Evolutionary conservation across 2,329 filamentous ascomycete genomes (phyloP).

Genomic region (Fusarium sacchari): DNA sequence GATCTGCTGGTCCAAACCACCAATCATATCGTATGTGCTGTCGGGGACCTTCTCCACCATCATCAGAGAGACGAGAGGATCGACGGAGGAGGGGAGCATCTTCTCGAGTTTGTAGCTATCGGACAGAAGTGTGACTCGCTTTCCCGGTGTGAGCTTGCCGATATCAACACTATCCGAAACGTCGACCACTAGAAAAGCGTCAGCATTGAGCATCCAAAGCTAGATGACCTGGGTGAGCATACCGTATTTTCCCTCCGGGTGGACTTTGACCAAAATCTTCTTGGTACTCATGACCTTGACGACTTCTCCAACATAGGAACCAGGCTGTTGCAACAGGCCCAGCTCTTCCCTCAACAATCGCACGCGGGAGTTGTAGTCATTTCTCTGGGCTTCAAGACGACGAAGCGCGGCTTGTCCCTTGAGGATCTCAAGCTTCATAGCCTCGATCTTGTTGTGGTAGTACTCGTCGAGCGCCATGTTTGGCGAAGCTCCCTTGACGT

Average conservation of each 20-base stretch:
- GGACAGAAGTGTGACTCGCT: conserved; percentile 94
- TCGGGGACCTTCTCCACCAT: conserved; percentile 99
- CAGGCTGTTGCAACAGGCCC: conserved; percentile 93
- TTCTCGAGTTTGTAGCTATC: conserved; percentile 99
- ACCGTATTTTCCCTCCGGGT: conserved; percentile 99
- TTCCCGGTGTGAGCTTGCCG: conserved; percentile 93
- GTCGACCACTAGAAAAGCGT: conserved; percentile 78
- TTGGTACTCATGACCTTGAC: conserved; percentile 99
- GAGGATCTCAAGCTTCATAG: conserved; percentile 99
- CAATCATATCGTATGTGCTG: conserved; percentile 99
- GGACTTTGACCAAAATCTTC: conserved; percentile 98
- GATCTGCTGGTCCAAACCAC: conserved; percentile 97
- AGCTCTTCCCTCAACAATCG: conserved; percentile 94
- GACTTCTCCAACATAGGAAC: conserved; percentile 98
- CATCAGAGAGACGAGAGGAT: conserved; percentile 98
- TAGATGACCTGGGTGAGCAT: conserved; percentile 47
- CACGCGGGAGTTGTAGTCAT: conserved; percentile 99
- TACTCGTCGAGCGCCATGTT: conserved; percentile 98
- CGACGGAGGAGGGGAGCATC: conserved; percentile 97
- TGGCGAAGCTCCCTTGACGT: conserved; percentile 53
- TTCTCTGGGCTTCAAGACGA: conserved; percentile 95
- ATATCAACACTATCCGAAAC: conserved; percentile 95
- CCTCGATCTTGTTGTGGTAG: conserved; percentile 99
- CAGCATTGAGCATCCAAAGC: neutral
- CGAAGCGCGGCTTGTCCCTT: conserved; percentile 96